A percentile compares a stretch with the other conserved stretches of the same genome.
Conservation (phyloP, 257 asterid genomes). For the Echites panduratus region DNA sequence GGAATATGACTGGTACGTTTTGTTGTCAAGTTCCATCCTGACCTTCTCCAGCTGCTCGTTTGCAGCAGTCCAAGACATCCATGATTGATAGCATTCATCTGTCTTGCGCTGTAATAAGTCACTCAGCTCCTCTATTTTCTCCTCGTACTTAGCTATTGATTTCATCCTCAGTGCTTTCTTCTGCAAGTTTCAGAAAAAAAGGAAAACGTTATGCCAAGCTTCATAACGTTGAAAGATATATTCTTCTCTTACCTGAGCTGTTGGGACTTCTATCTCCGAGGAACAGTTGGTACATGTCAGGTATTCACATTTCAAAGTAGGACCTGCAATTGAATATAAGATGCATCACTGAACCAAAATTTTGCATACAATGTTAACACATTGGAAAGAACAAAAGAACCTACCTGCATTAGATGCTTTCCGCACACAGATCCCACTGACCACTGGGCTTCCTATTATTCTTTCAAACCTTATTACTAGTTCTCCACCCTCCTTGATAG, state of each 20-base stretch:
- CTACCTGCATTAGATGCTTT: slow-evolving; percentile 52
- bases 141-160: slow-evolving; percentile 68
- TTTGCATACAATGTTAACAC: background rate
- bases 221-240: background rate
- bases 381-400: slow-evolving; percentile 7
- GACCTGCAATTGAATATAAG: slow-evolving; percentile 37
- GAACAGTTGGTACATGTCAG: slow-evolving; percentile 67
- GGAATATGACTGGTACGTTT: slow-evolving; percentile 62
- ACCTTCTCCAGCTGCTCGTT: slow-evolving; percentile 78
- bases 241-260: slow-evolving; percentile 57
- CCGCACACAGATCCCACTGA: slow-evolving; percentile 87
- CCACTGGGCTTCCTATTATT: slow-evolving; percentile 65
- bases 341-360: slow-evolving; percentile 6
- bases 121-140: slow-evolving; percentile 65
- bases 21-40: slow-evolving; percentile 87
- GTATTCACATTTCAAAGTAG: slow-evolving; percentile 31
- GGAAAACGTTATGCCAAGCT: slow-evolving; percentile 2
- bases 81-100: slow-evolving; percentile 89
- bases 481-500: slow-evolving; percentile 55
- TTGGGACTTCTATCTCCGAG: slow-evolving; percentile 54
- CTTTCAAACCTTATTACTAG: slow-evolving; percentile 75
- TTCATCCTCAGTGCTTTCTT: slow-evolving; percentile 43
- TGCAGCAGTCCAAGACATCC: slow-evolving; percentile 91
- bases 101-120: slow-evolving; percentile 66
- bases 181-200: slow-evolving; percentile 38